These are phyloP conservation scores for Kurtzmaniella quercitrusa DNA, from an alignment of 1,139 yeast species.

Conservation along the genomic window DNA sequence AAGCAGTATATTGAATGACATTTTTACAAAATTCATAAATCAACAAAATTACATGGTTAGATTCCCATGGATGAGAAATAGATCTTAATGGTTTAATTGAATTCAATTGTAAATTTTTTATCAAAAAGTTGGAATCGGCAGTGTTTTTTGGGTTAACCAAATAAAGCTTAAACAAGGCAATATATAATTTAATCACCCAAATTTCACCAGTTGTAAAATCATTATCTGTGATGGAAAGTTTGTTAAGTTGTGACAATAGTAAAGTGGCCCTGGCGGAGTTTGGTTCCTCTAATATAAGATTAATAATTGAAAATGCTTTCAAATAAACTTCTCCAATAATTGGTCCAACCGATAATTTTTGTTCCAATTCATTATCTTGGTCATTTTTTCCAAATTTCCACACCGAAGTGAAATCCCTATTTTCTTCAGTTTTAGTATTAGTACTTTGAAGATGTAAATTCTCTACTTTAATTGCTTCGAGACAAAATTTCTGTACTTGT, in stretches of 20 bases:
- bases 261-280: conserved; percentile 11
- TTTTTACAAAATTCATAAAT: conserved; percentile 26
- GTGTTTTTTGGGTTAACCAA: conserved; percentile 19
- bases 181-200: conserved; percentile 22
- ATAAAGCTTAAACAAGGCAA: conserved; percentile 22
- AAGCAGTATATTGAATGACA: conserved; percentile 9
- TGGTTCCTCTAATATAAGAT: conserved; percentile 17
- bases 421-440: conserved; percentile 25
- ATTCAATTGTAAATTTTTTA: conserved; percentile 27
- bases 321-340: conserved; percentile 12
- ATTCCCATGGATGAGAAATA: conserved; percentile 15
- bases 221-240: conserved; percentile 14
- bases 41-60: conserved; percentile 19
- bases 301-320: conserved; percentile 23
- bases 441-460: conserved; percentile 7
- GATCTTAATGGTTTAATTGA: conserved; percentile 15
- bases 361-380: conserved; percentile 10
- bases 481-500: conserved; percentile 6
- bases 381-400: conserved; percentile 43
- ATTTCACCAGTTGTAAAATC: conserved; percentile 17
- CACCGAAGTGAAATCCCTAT: conserved; percentile 44
- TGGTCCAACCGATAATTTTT: conserved; percentile 12
- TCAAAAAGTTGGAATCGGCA: conserved; percentile 23
- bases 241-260: conserved; percentile 24
- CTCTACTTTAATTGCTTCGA: conserved; percentile 1